Evolutionary conservation across 495 filamentous ascomycete species (phyloP).

Genomic region (Neurospora sublineolata): DNA sequence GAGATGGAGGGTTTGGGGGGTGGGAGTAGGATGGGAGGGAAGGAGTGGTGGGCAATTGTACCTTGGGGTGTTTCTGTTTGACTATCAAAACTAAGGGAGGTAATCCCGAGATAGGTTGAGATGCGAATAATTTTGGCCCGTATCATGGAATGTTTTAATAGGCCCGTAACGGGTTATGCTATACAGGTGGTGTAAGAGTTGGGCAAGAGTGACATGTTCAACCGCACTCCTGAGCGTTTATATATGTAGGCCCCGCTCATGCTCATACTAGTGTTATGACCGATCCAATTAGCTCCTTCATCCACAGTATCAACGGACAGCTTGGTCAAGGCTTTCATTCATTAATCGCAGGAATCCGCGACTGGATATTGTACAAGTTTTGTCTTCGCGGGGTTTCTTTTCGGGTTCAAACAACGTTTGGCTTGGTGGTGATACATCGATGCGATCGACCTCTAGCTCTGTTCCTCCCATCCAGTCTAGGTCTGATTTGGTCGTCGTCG

Average conservation of each 20-base stretch:
- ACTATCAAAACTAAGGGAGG: background rate
- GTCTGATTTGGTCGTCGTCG: background rate
- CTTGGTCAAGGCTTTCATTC: background rate
- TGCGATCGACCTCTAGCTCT: background rate
- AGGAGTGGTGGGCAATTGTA: background rate
- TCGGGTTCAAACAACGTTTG: background rate
- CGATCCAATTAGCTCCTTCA: background rate
- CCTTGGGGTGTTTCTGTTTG: background rate
- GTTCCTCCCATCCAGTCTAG: background rate
- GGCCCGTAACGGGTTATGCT: background rate
- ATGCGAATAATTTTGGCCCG: background rate
- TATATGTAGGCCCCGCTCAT: background rate
- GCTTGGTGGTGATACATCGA: background rate
- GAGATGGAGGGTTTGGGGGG: constrained; percentile 1
- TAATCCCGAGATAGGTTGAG: background rate
- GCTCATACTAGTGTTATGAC: background rate
- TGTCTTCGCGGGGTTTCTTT: background rate
- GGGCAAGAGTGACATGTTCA: too few species aligned
- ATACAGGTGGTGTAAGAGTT: too few species aligned
- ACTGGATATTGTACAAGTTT: background rate
- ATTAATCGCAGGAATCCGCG: background rate
- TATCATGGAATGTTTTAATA: too few species aligned
- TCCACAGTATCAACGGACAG: background rate
- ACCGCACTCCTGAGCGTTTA: background rate
- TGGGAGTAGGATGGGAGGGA: background rate